phyloP scores from a whole-genome alignment of 768 basidiomycete species.

The Kockovaella imperatae region DNA sequence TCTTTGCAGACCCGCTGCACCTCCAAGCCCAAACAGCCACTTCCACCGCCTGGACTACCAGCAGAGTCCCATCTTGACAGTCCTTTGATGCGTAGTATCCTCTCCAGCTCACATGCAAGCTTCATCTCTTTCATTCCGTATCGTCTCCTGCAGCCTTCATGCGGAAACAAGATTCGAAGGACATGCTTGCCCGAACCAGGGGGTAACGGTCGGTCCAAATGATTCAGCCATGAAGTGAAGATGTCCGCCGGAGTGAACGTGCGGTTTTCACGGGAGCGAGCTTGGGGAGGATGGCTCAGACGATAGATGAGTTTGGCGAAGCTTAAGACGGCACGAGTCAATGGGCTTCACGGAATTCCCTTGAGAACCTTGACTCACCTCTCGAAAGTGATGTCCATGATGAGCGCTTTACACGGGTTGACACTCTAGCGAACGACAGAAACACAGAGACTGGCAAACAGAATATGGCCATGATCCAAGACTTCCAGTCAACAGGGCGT shows the following conservation, averaged over 20 bases:
- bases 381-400: slow-evolving; percentile 31
- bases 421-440: no score
- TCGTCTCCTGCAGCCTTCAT: slow-evolving; percentile 63
- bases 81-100: slow-evolving; percentile 24
- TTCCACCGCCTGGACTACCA: slow-evolving; percentile 46
- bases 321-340: slow-evolving; percentile 6
- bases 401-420: no score
- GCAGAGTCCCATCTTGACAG: slow-evolving; percentile 38
- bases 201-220: slow-evolving; percentile 48
- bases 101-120: slow-evolving; percentile 52
- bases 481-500: no score
- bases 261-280: neutral
- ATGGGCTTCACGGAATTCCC: neutral
- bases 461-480: no score
- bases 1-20: slow-evolving; percentile 50
- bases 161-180: slow-evolving; percentile 75
- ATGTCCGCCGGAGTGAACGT: slow-evolving; percentile 15
- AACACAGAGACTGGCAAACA: no score
- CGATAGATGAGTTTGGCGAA: slow-evolving; percentile 24
- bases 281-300: slow-evolving; percentile 21
- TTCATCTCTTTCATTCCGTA: slow-evolving; percentile 65
- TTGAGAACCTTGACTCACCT: slow-evolving; percentile 9
- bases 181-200: slow-evolving; percentile 54
- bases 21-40: slow-evolving; percentile 66
- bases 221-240: slow-evolving; percentile 34